phyloP scores from a whole-genome alignment of 306 rosid species.

The Lathyrus tuberosus region DNA sequence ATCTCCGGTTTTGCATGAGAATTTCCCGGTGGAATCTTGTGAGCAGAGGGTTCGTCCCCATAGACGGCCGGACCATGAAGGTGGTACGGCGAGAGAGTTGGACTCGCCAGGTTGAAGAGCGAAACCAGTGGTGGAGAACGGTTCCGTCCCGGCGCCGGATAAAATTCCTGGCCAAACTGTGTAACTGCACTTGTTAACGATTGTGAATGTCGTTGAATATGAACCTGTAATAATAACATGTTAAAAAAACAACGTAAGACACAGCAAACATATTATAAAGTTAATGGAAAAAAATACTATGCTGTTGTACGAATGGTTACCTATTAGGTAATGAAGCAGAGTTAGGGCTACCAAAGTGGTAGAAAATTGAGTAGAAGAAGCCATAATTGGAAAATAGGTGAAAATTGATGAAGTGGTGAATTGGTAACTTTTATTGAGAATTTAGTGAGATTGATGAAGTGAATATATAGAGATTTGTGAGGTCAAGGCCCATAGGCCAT shows the following conservation, averaged over 20 bases:
- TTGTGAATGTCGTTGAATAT: slow-evolving; percentile 63
- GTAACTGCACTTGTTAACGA: slow-evolving; percentile 65
- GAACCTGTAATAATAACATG: slow-evolving; percentile 40
- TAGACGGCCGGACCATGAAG: slow-evolving; percentile 84
- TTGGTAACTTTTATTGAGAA: slow-evolving; percentile 20
- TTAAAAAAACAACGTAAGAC: not conserved
- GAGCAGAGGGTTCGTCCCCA: slow-evolving; percentile 83
- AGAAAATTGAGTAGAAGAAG: slow-evolving; percentile 36
- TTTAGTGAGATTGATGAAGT: slow-evolving; percentile 23
- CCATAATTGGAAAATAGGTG: slow-evolving; percentile 11
- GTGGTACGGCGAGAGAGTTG: slow-evolving; percentile 47
- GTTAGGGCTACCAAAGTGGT: slow-evolving; percentile 28
- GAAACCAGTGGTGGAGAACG: slow-evolving; percentile 72
- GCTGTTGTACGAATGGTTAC: slow-evolving; percentile 28
- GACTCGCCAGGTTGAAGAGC: slow-evolving; percentile 57
- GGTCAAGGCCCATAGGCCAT: not conserved
- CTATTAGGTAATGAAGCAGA: slow-evolving; percentile 45
- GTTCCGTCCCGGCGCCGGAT: slow-evolving; percentile 70
- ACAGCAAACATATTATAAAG: not conserved
- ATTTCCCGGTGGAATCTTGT: slow-evolving; percentile 56
- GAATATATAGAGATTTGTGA: slow-evolving; percentile 11
- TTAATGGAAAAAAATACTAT: too few relatives aligned
- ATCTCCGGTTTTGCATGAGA: slow-evolving; percentile 77
- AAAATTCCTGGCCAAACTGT: slow-evolving; percentile 83
- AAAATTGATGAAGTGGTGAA: not conserved